Evolutionary conservation across 805 yeast species (phyloP).

Genomic region (Diddensiella caesifluorescens): DNA sequence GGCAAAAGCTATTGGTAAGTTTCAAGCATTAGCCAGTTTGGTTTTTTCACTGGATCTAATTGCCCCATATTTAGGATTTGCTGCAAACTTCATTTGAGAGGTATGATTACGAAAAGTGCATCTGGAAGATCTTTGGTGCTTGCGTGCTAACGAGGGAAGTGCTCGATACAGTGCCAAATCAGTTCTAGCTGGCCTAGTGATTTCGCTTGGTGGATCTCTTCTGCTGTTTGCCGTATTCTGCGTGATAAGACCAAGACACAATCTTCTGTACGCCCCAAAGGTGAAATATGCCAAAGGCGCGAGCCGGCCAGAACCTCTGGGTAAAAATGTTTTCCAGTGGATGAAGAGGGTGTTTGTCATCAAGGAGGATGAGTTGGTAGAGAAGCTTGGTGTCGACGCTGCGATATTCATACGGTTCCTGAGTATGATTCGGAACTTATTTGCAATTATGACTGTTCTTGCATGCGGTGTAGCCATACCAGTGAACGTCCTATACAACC

Average conservation of each 20-base stretch:
- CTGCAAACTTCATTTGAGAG: too few relatives aligned
- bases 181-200: constrained; percentile 32
- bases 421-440: constrained; percentile 31
- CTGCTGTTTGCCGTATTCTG: constrained; percentile 26
- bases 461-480: constrained; percentile 35
- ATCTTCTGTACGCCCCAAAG: constrained; percentile 32
- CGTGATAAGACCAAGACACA: constrained; percentile 29
- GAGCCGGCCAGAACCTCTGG: constrained; percentile 18
- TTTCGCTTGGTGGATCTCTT: constrained; percentile 32
- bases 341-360: constrained; percentile 19
- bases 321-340: constrained; percentile 23
- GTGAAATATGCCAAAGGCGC: constrained; percentile 16
- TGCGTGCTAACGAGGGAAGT: too few relatives aligned
- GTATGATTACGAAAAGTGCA: too few relatives aligned
- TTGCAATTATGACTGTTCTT: constrained; percentile 29
- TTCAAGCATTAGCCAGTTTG: too few relatives aligned
- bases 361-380: constrained; percentile 24
- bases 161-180: constrained; percentile 30
- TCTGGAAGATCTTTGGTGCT: too few relatives aligned
- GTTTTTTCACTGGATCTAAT: too few relatives aligned
- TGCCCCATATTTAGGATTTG: too few relatives aligned
- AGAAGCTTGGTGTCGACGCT: constrained; percentile 34
- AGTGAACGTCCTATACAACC: constrained; percentile 32
- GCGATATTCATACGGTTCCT: constrained; percentile 30
- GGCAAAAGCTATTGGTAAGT: too few relatives aligned